Base-by-base conservation (phyloP, 2,329 filamentous ascomycete species). In the Xylaria sp. region DNA sequence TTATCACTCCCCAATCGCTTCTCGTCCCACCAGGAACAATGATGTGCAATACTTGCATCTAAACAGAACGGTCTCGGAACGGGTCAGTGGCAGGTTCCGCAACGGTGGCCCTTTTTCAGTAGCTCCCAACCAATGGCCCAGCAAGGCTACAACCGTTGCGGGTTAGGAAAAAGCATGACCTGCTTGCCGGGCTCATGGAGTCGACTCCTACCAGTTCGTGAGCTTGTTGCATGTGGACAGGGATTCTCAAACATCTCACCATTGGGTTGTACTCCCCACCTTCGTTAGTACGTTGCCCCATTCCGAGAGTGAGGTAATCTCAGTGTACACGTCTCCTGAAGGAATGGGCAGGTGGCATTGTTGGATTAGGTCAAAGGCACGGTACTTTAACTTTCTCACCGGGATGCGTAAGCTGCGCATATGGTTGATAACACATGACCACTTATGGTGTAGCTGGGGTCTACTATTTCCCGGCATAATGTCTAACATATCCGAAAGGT, bases 81-180 rank as follows among this genome's bases (percentile, higher is more conserved):
- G 46, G 71, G 67, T 70, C 63, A 72, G 51, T 75, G 72, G 72
- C 62, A 75, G 71, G 74, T 76, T 69, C 73, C 74, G 75, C 69
- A 68, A 72, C 70, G 70, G 66, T 68, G 72, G 54, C 66, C 59
- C 71, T 71, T 69, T 72, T 66, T 71, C 66, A 70, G 57, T 68
- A 60, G 70, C 70, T 70, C 72, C 69, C 71, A 73, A 70, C 78
- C 77, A 80, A 79, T 79, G 69, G 74, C 36, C 61, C 68, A 60
- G 69, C 62, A 64, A 62, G 62, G 64, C 64, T 67, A 63, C 69
- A 64, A 59, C 69, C 63, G 62, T 65, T 75, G 77, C 74, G 78
- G 77, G 76, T 79, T 74, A 72, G 73, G 77, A 74, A 66, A 73
- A 78, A 78, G 77, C 75, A 74, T 72, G 71, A 70, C 72, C 72